phyloP scores from a whole-genome alignment of 2,329 filamentous ascomycete genomes.

The Trichoderma sp. region DNA sequence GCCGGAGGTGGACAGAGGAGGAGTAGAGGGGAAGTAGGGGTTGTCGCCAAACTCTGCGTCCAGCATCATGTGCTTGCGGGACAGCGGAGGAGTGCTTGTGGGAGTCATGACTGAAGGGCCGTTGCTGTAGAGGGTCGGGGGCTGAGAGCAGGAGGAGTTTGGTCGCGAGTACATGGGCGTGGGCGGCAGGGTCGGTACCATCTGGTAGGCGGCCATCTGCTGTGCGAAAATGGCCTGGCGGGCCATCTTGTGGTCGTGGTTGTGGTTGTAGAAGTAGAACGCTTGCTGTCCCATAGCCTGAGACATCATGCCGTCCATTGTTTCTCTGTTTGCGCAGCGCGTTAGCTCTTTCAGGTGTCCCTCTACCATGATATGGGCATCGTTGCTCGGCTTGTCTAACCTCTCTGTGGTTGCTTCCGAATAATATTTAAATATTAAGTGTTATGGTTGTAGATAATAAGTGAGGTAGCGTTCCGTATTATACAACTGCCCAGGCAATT shows the following conservation, averaged over 20 bases:
- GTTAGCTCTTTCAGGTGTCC: slow-evolving; percentile 16
- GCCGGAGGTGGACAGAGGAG: slow-evolving; percentile 81
- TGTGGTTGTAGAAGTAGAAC: slow-evolving; percentile 92
- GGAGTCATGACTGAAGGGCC: slow-evolving; percentile 70
- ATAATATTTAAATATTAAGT: slow-evolving; percentile 24
- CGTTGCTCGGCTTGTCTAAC: slow-evolving; percentile 11
- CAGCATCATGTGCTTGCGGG: slow-evolving; percentile 79
- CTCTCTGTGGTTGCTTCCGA: slow-evolving; percentile 2
- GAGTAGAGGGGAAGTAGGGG: slow-evolving; percentile 81
- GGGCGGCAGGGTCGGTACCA: slow-evolving; percentile 60
- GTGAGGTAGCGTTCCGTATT: slow-evolving; percentile 20
- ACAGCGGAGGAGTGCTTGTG: slow-evolving; percentile 66
- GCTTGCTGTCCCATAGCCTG: slow-evolving; percentile 71
- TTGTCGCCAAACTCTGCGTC: slow-evolving; percentile 75
- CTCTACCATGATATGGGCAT: not conserved
- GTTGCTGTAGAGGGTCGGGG: slow-evolving; percentile 59
- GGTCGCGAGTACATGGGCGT: slow-evolving; percentile 69
- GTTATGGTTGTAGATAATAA: slow-evolving; percentile 18
- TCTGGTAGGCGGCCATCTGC: slow-evolving; percentile 47
- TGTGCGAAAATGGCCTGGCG: slow-evolving; percentile 74
- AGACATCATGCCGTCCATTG: slow-evolving; percentile 67
- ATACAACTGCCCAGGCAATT: slow-evolving; percentile 28
- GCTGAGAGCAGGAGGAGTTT: slow-evolving; percentile 67
- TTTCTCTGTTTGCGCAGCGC: slow-evolving; percentile 36
- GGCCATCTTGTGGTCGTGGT: slow-evolving; percentile 73